A percentile compares a stretch with the other conserved stretches of the same genome.
Evolutionary conservation across 2,329 filamentous ascomycete species (phyloP).

Genomic region (Neobulgaria alba): DNA sequence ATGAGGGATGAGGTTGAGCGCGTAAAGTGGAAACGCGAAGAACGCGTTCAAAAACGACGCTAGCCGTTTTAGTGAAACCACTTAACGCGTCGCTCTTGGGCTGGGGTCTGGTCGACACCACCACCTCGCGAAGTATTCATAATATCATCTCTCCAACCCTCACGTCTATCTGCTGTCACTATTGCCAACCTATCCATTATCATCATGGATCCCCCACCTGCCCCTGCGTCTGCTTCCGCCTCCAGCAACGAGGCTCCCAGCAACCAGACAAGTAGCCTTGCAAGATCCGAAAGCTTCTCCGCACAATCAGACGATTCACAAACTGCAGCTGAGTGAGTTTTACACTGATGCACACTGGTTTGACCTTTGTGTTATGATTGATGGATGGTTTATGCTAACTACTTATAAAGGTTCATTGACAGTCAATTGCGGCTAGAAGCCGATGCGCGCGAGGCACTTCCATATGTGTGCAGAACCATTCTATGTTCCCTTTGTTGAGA

Average conservation of each 20-base stretch:
- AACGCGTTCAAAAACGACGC: conserved; percentile 1
- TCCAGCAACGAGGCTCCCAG: conserved; percentile 8
- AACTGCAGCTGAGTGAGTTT: conserved; percentile 37
- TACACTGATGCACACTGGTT: neutral
- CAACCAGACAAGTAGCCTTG: conserved; percentile 14
- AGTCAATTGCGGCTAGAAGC: conserved; percentile 85
- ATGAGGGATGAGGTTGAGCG: neutral
- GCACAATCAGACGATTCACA: conserved; percentile 45
- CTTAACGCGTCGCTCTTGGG: neutral
- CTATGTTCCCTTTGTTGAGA: neutral
- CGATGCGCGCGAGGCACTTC: conserved; percentile 88
- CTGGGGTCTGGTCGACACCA: no score
- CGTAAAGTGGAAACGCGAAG: neutral
- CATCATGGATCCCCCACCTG: conserved; percentile 31
- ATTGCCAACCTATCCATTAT: conserved; percentile 1
- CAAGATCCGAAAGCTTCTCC: conserved; percentile 51
- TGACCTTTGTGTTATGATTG: neutral
- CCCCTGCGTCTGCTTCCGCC: conserved; percentile 15
- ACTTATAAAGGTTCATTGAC: conserved; percentile 64
- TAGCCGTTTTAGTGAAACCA: neutral
- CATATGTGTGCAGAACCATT: conserved; percentile 58
- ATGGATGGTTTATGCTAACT: conserved; percentile 1
- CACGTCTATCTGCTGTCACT: neutral
- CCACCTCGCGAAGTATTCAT: no score
- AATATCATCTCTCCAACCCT: no score